Evolutionary conservation across 257 asterid genomes (phyloP).

Genomic region (Solanum ossicruentum): DNA sequence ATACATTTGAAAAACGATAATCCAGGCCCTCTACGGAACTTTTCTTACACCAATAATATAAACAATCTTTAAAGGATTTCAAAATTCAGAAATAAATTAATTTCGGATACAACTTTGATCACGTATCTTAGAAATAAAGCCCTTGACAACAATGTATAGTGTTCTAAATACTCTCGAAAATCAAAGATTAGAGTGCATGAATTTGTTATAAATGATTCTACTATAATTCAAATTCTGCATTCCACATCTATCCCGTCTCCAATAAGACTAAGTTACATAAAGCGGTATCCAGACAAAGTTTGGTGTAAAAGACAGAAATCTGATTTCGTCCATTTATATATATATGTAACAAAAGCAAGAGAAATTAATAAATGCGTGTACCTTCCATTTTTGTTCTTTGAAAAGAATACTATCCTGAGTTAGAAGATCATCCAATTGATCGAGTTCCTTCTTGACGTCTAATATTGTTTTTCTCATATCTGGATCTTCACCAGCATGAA

Average conservation of each 20-base stretch:
- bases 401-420: conserved; percentile 35
- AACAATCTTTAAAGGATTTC: neutral
- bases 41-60: neutral
- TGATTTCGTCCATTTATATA: neutral
- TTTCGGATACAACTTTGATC: too few relatives aligned
- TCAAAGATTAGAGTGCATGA: neutral
- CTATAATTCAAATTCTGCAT: neutral
- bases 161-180: neutral
- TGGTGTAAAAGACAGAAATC: neutral
- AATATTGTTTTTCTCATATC: conserved; percentile 22
- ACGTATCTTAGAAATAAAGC: too few relatives aligned
- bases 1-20: neutral
- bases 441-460: conserved; percentile 31
- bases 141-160: neutral
- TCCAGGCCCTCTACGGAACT: neutral
- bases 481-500: conserved; percentile 31
- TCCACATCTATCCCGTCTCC: neutral
- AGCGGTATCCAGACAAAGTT: neutral
- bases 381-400: conserved; percentile 52
- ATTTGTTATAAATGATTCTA: neutral
- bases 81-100: neutral
- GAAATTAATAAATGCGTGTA: neutral
- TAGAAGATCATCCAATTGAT: conserved; percentile 47
- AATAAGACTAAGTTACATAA: neutral
- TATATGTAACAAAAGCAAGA: neutral